Evolutionary conservation across 768 basidiomycete genomes (phyloP), one percentile per base, ranked within the genome.

Genomic region (Scleroderma citrinum): DNA sequence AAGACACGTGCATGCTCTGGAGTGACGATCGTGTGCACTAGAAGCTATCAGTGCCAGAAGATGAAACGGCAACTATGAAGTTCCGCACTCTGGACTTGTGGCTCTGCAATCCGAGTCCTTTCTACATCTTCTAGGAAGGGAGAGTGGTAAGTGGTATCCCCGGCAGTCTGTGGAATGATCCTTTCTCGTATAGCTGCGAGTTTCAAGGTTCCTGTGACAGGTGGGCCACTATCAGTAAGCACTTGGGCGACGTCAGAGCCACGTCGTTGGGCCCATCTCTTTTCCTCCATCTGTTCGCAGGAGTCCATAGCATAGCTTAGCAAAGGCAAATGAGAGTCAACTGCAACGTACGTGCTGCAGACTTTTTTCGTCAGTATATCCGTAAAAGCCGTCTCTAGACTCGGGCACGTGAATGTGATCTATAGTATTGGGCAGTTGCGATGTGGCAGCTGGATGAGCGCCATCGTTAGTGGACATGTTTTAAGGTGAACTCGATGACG

Each of bases 331-430:
- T 52, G 21, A 43, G 46, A 38, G 32, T 42, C 30, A 23, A 19
- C 36, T 20, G 48, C 20, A 19, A 74, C 78, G 54, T 69, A 87
- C 87, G 55, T 87, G 85, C 57, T 82, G 82, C 26, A 85, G 73
- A 31, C 69, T 82, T 59, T 84, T 86, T 69, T 91, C 90, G 56
- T 92, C 87, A 19, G 71, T 72, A 64, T 92, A 92, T 8, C 83
- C 83, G 62, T 86, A 92, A 66, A 82, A 91, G 0, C 82, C 85
- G 59, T 89, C 86, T 54, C 78, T 76, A 3, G 79, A 65, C 56
- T 84, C 75, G 8, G 73, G 69, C 17, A 69, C 66, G 36, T 67
- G 55, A 36, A 79, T 54, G n/a, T 58, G 41, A 45, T 59, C 63
- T 23, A 48, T 30, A 13, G 47, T 51, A 30, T 31, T 21, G 17